Evolutionary conservation across 768 basidiomycete genomes (phyloP).

Genomic region (Daedalea quercina): DNA sequence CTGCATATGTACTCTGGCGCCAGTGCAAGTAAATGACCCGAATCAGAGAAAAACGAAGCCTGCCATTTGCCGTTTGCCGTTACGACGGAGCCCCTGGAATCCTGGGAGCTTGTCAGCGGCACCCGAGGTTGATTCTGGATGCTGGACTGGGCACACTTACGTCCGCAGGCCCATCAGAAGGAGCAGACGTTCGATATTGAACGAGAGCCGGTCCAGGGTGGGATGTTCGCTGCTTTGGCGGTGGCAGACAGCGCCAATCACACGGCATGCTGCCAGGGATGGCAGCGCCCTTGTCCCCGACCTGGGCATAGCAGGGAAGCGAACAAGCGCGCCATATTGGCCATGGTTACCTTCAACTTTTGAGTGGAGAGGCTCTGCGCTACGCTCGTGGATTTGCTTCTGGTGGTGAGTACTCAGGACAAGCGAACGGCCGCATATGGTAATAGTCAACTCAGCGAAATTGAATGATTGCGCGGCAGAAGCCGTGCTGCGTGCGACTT

Average conservation of each 20-base stretch:
- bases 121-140: not conserved
- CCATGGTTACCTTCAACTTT: not conserved
- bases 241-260: not conserved
- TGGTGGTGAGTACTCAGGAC: not conserved
- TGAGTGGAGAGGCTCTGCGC: not conserved
- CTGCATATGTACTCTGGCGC: constrained; percentile 3
- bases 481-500: not conserved
- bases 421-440: not conserved
- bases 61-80: not conserved
- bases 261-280: not conserved
- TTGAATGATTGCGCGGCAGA: not conserved
- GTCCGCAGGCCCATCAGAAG: not conserved
- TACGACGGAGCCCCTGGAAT: not conserved
- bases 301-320: not conserved
- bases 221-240: not conserved
- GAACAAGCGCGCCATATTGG: not conserved
- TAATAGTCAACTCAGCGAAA: not conserved
- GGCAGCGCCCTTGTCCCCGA: not conserved
- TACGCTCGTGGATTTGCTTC: not conserved
- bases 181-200: too few species aligned
- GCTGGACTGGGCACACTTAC: not conserved
- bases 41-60: not conserved
- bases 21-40: not conserved
- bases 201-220: not conserved
- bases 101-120: not conserved